Evolutionary conservation across 768 basidiomycete genomes (phyloP).

Genomic region (Collybiopsis confluens): DNA sequence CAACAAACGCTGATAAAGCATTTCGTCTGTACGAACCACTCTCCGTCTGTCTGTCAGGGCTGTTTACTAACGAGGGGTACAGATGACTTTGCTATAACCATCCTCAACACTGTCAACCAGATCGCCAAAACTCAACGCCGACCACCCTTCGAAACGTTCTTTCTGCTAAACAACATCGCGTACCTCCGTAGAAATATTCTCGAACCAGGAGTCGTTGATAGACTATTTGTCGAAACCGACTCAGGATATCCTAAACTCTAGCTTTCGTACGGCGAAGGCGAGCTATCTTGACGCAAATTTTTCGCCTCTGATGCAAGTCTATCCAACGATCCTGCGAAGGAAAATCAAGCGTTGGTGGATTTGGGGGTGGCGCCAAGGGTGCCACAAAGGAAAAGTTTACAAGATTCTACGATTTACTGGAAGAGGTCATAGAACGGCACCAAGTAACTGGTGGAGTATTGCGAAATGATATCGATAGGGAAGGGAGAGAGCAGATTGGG

Average conservation of each 20-base stretch:
- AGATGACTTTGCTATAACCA: constrained; percentile 76
- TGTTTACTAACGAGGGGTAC: neutral
- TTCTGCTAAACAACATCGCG: constrained; percentile 76
- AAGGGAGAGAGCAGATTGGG: constrained; percentile 48
- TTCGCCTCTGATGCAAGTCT: constrained; percentile 69
- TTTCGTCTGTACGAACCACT: constrained; percentile 57
- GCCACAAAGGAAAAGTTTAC: constrained; percentile 81
- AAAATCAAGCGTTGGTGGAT: constrained; percentile 32
- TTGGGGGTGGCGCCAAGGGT: constrained; percentile 23
- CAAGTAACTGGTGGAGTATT: constrained; percentile 55
- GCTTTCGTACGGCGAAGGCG: constrained; percentile 77
- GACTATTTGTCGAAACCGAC: constrained; percentile 58
- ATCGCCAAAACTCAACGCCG: constrained; percentile 59
- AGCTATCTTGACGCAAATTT: constrained; percentile 84
- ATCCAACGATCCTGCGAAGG: constrained; percentile 55
- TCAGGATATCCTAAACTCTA: constrained; percentile 58
- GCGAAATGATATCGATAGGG: constrained; percentile 56
- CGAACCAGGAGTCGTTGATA: constrained; percentile 45
- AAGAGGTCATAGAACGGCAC: constrained; percentile 77
- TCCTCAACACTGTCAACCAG: constrained; percentile 54
- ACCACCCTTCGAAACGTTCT: constrained; percentile 67
- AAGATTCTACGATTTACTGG: constrained; percentile 74
- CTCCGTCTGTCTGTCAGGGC: neutral
- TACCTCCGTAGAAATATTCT: constrained; percentile 63
- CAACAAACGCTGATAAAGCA: constrained; percentile 67